phyloP scores from a whole-genome alignment of 2,329 filamentous ascomycete species.

The Colletotrichum australisinense region DNA sequence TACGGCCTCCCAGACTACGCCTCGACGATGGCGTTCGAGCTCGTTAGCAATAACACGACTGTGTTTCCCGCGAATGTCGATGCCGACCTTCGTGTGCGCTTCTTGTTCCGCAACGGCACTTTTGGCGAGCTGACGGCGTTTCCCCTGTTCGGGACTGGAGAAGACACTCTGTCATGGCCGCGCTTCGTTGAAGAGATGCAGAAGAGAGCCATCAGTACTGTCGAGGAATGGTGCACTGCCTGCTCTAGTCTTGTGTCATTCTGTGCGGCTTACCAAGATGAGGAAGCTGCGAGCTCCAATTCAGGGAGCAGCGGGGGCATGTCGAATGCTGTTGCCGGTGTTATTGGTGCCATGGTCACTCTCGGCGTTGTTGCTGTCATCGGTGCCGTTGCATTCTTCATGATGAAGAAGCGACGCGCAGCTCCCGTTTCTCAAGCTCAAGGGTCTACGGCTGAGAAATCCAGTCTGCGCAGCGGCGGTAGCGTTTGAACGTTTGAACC shows the following conservation, averaged over 20 bases:
- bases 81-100: conserved; percentile 45
- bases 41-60: conserved; percentile 41
- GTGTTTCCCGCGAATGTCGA: conserved; percentile 41
- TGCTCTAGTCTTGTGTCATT: conserved; percentile 44
- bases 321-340: conserved; percentile 48
- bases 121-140: conserved; percentile 41
- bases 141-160: conserved; percentile 44
- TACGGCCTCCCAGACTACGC: conserved; percentile 48
- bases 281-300: conserved; percentile 17
- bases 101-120: conserved; percentile 49
- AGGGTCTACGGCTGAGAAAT: background rate
- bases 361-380: conserved; percentile 42
- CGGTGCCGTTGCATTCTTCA: conserved; percentile 16
- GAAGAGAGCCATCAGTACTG: conserved; percentile 42
- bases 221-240: conserved; percentile 45
- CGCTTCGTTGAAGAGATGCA: conserved; percentile 44
- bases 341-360: conserved; percentile 47
- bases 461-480: conserved; percentile 7
- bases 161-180: conserved; percentile 44
- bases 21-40: conserved; percentile 50
- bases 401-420: conserved; percentile 15
- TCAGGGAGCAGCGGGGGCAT: conserved; percentile 38
- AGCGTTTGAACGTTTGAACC: background rate
- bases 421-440: background rate
- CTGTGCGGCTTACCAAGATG: conserved; percentile 45